A percentile compares a stretch with the other conserved stretches of the same genome.
Evolutionary conservation across 371 early-diverging fungal genomes (phyloP).

Genomic region (Zancudomyces culisetae): DNA sequence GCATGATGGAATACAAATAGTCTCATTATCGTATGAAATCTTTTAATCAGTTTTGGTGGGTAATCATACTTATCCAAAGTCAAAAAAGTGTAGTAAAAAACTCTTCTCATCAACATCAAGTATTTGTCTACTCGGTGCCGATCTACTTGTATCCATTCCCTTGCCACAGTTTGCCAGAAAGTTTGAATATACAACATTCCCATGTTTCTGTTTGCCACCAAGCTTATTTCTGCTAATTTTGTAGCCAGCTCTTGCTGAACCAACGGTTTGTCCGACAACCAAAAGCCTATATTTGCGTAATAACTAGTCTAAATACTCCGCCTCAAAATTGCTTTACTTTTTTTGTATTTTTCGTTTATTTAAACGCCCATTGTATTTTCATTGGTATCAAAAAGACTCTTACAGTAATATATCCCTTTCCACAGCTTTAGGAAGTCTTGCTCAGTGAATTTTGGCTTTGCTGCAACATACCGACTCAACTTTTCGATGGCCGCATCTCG

Average conservation of each 20-base stretch:
- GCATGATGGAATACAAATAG: constrained; percentile 6
- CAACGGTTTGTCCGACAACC: constrained; percentile 88
- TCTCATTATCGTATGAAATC: constrained; percentile 30
- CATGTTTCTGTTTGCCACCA: constrained; percentile 32
- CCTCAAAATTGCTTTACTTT: too few relatives aligned
- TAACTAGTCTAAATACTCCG: too few relatives aligned
- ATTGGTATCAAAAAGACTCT: constrained; percentile 7
- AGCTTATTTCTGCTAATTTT: constrained; percentile 43
- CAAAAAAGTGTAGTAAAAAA: constrained; percentile 43
- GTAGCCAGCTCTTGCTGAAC: constrained; percentile 75
- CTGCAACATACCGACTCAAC: constrained; percentile 38
- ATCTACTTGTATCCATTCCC: constrained; percentile 78
- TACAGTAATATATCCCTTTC: constrained; percentile 88
- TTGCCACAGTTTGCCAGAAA: constrained; percentile 65
- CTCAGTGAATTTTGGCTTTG: constrained; percentile 32
- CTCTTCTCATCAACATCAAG: constrained; percentile 55
- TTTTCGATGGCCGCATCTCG: constrained; percentile 64
- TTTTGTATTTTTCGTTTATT: too few relatives aligned
- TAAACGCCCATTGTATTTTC: too few relatives aligned
- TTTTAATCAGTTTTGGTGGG: constrained; percentile 34
- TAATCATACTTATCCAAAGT: constrained; percentile 45
- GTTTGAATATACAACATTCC: constrained; percentile 44
- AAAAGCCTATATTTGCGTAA: constrained; percentile 53
- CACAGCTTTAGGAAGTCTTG: constrained; percentile 67
- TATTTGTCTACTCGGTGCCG: constrained; percentile 74